A percentile compares a stretch with the other conserved stretches of the same genome.
phyloP scores from a whole-genome alignment of 2,329 filamentous ascomycete species.

The Alternaria sp. region DNA sequence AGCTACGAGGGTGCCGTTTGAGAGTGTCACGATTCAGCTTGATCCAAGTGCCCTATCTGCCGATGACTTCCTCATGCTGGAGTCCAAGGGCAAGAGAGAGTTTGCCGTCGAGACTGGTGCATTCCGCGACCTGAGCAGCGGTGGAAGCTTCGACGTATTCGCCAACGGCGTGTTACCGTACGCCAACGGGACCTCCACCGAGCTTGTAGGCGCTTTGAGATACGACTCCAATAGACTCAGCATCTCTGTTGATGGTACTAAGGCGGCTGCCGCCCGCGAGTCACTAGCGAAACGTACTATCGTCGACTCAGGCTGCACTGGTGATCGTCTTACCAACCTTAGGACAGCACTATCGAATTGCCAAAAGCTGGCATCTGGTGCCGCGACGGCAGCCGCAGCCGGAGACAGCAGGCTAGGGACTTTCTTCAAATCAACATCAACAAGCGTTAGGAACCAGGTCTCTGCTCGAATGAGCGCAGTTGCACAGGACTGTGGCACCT shows the following conservation, averaged over 20 bases:
- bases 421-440: slow-evolving; percentile 66
- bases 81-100: neutral
- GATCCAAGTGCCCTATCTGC: neutral
- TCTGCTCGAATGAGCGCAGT: neutral
- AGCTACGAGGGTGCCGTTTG: neutral
- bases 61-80: neutral
- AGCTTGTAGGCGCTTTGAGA: slow-evolving; percentile 64
- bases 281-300: slow-evolving; percentile 55
- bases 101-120: neutral
- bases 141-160: slow-evolving; percentile 55
- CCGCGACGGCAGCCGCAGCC: slow-evolving; percentile 59
- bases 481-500: neutral
- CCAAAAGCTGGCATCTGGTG: slow-evolving; percentile 61
- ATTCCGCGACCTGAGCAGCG: neutral
- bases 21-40: neutral
- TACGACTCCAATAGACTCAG: slow-evolving; percentile 69
- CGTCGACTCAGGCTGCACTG: slow-evolving; percentile 30
- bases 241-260: slow-evolving; percentile 64
- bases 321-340: no score
- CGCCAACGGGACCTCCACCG: slow-evolving; percentile 59
- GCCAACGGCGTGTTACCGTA: slow-evolving; percentile 58
- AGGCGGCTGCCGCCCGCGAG: slow-evolving; percentile 54
- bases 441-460: neutral
- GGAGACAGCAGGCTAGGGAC: slow-evolving; percentile 61
- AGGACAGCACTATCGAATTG: slow-evolving; percentile 64